Percentiles rank a stretch among this genome's conserved stretches.
These are phyloP conservation scores for Tilletia caries DNA, from an alignment of 1,284 basidiomycete species.

Conservation along the genomic window DNA sequence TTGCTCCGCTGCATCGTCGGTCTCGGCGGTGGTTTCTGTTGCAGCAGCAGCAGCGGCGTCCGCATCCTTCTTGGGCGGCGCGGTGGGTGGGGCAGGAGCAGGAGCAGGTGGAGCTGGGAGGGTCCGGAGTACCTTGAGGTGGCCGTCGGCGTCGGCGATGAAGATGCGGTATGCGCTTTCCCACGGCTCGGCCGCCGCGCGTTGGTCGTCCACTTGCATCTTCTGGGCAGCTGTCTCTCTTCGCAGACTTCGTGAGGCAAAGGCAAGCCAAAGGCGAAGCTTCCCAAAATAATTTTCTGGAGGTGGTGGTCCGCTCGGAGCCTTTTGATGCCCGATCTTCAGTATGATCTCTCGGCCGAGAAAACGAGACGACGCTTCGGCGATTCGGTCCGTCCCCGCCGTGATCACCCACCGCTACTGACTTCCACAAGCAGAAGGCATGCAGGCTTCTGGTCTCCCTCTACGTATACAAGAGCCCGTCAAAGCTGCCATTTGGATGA, in stretches of 20 bases:
- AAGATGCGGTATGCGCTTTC: conserved; percentile 24
- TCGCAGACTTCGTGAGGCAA: too few species aligned
- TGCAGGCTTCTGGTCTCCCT: too few species aligned
- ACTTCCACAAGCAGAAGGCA: too few species aligned
- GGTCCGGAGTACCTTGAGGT: conserved; percentile 29
- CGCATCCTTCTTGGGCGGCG: neutral
- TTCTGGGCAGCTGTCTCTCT: too few species aligned
- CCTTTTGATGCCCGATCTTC: neutral
- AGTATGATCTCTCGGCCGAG: too few species aligned
- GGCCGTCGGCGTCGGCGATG: conserved; percentile 32
- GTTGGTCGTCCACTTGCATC: too few species aligned
- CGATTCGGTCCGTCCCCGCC: too few species aligned
- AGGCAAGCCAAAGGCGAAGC: neutral
- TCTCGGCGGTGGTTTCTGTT: neutral
- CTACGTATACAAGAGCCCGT: too few species aligned
- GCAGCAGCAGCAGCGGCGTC: neutral
- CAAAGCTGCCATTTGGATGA: too few species aligned
- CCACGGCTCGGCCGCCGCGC: neutral
- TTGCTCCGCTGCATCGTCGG: neutral
- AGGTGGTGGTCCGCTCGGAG: neutral
- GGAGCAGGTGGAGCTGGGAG: conserved; percentile 16
- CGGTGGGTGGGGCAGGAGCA: neutral
- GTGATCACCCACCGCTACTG: too few species aligned
- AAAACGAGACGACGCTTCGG: too few species aligned
- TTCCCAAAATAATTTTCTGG: neutral